Conservation (phyloP, 108 stramenopile genomes). For the Conticribra weissflogii region DNA sequence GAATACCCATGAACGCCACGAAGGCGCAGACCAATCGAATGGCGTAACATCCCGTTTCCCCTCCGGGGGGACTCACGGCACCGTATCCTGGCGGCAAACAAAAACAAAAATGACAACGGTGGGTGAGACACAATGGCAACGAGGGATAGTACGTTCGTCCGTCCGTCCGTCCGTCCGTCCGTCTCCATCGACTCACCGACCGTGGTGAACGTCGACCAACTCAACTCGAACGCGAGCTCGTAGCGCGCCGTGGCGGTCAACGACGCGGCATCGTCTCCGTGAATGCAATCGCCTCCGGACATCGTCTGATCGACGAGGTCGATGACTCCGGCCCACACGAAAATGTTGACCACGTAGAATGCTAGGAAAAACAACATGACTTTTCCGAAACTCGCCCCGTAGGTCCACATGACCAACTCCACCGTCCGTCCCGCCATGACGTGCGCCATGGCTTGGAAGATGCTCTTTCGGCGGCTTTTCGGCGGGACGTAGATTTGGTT, state of each 20-base stretch:
- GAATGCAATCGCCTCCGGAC: conserved; percentile 9
- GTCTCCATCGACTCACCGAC: too few species aligned
- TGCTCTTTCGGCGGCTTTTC: conserved; percentile 4
- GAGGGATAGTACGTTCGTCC: too few species aligned
- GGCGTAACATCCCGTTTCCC: conserved; percentile 17
- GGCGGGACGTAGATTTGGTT: conserved; percentile 13
- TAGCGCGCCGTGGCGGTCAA: conserved; percentile 2
- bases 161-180: too few species aligned
- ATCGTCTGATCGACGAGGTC: conserved; percentile 3
- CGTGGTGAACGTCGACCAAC: conserved; percentile 47
- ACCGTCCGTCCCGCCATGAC: conserved; percentile 19
- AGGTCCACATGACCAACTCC: conserved; percentile 21
- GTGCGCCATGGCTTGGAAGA: conserved; percentile 9
- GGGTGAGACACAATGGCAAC: too few species aligned
- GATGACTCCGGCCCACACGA: conserved; percentile 17
- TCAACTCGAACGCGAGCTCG: conserved; percentile 28
- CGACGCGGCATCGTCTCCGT: conserved; percentile 1
- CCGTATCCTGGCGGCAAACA: conserved; percentile 26
- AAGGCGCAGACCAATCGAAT: conserved; percentile 32
- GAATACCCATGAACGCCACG: conserved; percentile 40
- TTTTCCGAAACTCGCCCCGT: conserved; percentile 16
- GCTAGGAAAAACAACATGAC: conserved; percentile 29
- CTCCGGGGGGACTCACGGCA: conserved; percentile 16
- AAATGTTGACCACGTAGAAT: conserved; percentile 31
- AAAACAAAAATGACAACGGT: too few species aligned